Evolutionary conservation across 1,284 basidiomycete genomes (phyloP), one percentile per base, ranked within the genome.

Genomic region (Kalmanozyma brasiliensis): DNA sequence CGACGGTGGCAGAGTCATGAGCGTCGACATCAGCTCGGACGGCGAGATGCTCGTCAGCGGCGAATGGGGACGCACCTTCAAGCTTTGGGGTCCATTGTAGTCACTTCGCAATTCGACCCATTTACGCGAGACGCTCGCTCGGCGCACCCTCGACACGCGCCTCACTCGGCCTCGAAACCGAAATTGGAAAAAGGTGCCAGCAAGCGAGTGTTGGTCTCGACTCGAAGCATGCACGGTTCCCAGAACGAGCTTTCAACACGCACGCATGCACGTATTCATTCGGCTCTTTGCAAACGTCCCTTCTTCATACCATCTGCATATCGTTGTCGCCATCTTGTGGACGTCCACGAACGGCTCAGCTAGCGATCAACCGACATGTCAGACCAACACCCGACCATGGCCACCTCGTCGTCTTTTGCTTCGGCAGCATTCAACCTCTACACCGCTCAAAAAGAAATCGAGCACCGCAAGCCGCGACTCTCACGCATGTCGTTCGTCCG

Each of bases 1-100:
- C 14, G 95, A 98, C 80, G 90, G 91, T 7, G 94, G 94, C 32
- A 98, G 98, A 83, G 94, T 98, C 59, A 98, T 98, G 96, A 93
- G 91, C 32, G 93, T 95, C 29, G 96, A 98, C 82, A 86, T 98
- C 22, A 73, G 62, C 45, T 48, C 74, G 8, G 69, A 76, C 41
- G 75, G 73, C 26, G 49, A 65, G 30, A 62, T 59, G 44, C 49
- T 73, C 16, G 75, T 73, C 23, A 77, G 75, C 26, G 73, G 75
- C 35, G 75, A 77, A 41, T 77, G 67, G 63, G 55, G 55, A 9
- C 60, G 75, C 26, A 77, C 75, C 4, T 77, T 77, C 53, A 77
- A 77, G 48, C 58, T 77, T 1, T 75, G 56, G 75, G 70, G 73
- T 19, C 45, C 60, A 8, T 22, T 76, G 23, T 76, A 48, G 48